phyloP scores from a whole-genome alignment of 2,329 filamentous ascomycete genomes.

The Aureobasidium musti region DNA sequence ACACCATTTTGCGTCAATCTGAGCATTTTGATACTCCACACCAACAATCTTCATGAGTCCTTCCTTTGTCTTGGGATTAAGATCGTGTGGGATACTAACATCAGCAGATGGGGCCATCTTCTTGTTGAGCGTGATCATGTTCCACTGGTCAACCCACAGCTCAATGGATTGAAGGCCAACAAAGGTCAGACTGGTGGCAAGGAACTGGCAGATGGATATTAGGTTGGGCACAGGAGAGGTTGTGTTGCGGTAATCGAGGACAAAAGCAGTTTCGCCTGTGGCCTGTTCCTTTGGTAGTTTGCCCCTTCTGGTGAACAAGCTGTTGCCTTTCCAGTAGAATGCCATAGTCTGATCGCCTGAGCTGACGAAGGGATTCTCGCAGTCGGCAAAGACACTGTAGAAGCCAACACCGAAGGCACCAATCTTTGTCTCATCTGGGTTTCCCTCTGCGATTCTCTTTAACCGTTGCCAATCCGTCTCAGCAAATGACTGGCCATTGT shows the following conservation, averaged over 20 bases:
- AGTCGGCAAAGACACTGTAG: constrained; percentile 98
- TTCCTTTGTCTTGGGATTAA: constrained; percentile 81
- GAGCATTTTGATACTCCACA: constrained; percentile 83
- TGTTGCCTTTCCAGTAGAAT: constrained; percentile 99
- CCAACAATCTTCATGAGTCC: constrained; percentile 81
- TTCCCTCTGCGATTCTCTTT: constrained; percentile 98
- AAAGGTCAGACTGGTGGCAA: constrained; percentile 94
- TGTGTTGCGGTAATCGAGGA: constrained; percentile 88
- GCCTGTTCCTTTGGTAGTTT: constrained; percentile 68
- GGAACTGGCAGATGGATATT: constrained; percentile 83
- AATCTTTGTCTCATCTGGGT: constrained; percentile 98
- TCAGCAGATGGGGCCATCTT: constrained; percentile 77
- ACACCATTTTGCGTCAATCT: constrained; percentile 91
- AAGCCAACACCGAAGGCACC: constrained; percentile 98
- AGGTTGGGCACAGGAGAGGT: constrained; percentile 85
- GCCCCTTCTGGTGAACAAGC: constrained; percentile 86
- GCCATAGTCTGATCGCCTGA: constrained; percentile 93
- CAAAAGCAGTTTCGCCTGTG: constrained; percentile 74
- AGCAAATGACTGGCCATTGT: constrained; percentile 85
- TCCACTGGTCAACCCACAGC: constrained; percentile 86
- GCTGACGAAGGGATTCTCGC: constrained; percentile 94
- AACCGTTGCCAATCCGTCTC: constrained; percentile 89
- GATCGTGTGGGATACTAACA: constrained; percentile 72
- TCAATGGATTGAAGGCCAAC: constrained; percentile 86
- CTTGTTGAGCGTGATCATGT: constrained; percentile 76